phyloP scores from a whole-genome alignment of 2,329 filamentous ascomycete species.

The Penicillium sp. region DNA sequence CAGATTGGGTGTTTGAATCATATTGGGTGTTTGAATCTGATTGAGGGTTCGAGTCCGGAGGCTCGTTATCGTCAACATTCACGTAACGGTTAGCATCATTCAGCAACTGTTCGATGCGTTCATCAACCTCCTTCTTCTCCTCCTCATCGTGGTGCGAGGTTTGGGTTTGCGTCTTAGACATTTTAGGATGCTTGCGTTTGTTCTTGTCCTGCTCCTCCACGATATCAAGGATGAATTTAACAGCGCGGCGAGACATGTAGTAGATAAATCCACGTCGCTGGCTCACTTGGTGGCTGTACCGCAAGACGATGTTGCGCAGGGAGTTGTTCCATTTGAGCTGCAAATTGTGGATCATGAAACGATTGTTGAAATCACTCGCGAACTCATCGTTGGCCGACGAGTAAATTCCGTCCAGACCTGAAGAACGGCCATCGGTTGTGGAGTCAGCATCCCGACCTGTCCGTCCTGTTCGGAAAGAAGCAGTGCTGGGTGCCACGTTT shows the following conservation, averaged over 20 bases:
- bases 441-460: conserved; percentile 39
- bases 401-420: conserved; percentile 58
- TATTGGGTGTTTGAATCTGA: conserved; percentile 38
- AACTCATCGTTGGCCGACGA: conserved; percentile 74
- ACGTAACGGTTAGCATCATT: conserved; percentile 82
- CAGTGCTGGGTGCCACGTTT: conserved; percentile 23
- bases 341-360: conserved; percentile 96
- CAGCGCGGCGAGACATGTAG: conserved; percentile 90
- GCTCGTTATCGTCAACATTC: conserved; percentile 62
- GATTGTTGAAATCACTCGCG: conserved; percentile 93
- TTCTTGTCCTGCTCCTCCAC: conserved; percentile 88
- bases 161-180: conserved; percentile 30
- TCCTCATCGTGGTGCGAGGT: conserved; percentile 54
- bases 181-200: conserved; percentile 50
- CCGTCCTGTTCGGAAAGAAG: conserved; percentile 29
- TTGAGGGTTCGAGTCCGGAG: conserved; percentile 46
- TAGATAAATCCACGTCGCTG: conserved; percentile 96
- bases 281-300: conserved; percentile 96
- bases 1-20: conserved; percentile 39
- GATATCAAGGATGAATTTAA: conserved; percentile 98
- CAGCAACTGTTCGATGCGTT: conserved; percentile 81
- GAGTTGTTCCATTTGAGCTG: conserved; percentile 99
- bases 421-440: conserved; percentile 56
- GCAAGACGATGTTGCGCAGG: conserved; percentile 89
- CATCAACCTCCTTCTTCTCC: conserved; percentile 67